Evolutionary conservation across 2,329 filamentous ascomycete genomes (phyloP).

Genomic region (Colletotrichum tofieldiae): DNA sequence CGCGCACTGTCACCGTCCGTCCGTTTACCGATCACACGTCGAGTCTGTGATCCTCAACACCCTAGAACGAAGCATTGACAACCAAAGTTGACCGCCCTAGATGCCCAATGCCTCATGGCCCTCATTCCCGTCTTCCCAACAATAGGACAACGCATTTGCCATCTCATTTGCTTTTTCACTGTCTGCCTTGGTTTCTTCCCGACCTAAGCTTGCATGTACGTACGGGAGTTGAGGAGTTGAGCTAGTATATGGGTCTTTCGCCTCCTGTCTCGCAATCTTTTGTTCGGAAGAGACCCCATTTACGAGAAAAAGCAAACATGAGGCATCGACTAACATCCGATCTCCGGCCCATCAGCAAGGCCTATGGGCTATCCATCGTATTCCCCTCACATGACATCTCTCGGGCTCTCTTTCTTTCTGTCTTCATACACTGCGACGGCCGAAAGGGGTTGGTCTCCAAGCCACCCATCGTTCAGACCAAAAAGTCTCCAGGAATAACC

Average conservation of each 20-base stretch:
- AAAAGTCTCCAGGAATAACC: neutral
- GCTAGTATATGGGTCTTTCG: slow-evolving; percentile 2
- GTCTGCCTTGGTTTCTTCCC: slow-evolving; percentile 10
- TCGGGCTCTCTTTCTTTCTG: slow-evolving; percentile 3
- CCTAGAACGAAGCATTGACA: slow-evolving; percentile 39
- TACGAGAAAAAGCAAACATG: slow-evolving; percentile 29
- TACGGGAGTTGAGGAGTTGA: slow-evolving; percentile 14
- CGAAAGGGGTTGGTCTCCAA: slow-evolving; percentile 6
- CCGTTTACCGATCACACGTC: slow-evolving; percentile 33
- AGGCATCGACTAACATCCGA: slow-evolving; percentile 15
- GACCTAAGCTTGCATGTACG: slow-evolving; percentile 5
- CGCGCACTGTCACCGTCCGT: slow-evolving; percentile 31
- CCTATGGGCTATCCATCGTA: slow-evolving; percentile 13
- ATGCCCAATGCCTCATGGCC: slow-evolving; percentile 18
- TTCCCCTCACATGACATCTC: slow-evolving; percentile 8
- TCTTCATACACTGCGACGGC: neutral
- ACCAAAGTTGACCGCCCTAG: slow-evolving; percentile 20
- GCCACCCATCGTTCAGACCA: slow-evolving; percentile 11
- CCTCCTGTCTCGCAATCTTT: slow-evolving; percentile 16
- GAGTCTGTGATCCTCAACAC: slow-evolving; percentile 37
- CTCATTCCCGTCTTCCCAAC: slow-evolving; percentile 26
- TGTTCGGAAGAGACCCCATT: slow-evolving; percentile 8
- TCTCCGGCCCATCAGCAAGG: slow-evolving; percentile 19
- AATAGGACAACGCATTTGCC: slow-evolving; percentile 37
- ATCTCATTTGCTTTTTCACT: slow-evolving; percentile 18